These are phyloP conservation scores for Lumnitzera littorea DNA, from an alignment of 345 rosid genomes.

Conservation along the genomic window DNA sequence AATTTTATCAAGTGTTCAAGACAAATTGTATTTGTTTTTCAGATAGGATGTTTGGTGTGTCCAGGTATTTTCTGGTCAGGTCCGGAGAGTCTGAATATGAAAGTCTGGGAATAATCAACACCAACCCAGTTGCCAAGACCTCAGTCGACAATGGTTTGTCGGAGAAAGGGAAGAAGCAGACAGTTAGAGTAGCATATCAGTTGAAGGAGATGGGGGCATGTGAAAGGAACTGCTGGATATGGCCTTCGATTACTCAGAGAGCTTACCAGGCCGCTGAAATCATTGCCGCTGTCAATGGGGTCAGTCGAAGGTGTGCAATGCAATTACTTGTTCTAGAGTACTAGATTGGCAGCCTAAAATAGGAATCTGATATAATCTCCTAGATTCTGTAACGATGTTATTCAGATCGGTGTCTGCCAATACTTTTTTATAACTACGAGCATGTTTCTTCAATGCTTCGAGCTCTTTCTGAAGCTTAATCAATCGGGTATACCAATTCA, in stretches of 20 bases:
- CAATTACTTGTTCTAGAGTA: background rate
- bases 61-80: conserved; percentile 80
- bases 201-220: conserved; percentile 78
- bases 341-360: background rate
- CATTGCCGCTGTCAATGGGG: conserved; percentile 63
- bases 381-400: no score
- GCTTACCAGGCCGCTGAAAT: conserved; percentile 95
- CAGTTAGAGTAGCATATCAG: conserved; percentile 51
- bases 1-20: no score
- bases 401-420: no score
- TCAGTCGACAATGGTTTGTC: conserved; percentile 83
- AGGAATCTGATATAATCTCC: background rate
- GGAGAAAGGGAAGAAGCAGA: conserved; percentile 80
- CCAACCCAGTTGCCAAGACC: conserved; percentile 84
- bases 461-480: no score
- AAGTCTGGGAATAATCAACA: conserved; percentile 72
- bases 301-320: conserved; percentile 51
- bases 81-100: conserved; percentile 90
- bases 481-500: no score
- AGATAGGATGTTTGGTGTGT: conserved; percentile 1
- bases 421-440: no score
- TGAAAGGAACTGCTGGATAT: conserved; percentile 77
- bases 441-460: no score
- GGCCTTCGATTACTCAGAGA: conserved; percentile 97
- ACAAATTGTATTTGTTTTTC: background rate